phyloP scores from a whole-genome alignment of 768 basidiomycete genomes.

The Calocybe indica region DNA sequence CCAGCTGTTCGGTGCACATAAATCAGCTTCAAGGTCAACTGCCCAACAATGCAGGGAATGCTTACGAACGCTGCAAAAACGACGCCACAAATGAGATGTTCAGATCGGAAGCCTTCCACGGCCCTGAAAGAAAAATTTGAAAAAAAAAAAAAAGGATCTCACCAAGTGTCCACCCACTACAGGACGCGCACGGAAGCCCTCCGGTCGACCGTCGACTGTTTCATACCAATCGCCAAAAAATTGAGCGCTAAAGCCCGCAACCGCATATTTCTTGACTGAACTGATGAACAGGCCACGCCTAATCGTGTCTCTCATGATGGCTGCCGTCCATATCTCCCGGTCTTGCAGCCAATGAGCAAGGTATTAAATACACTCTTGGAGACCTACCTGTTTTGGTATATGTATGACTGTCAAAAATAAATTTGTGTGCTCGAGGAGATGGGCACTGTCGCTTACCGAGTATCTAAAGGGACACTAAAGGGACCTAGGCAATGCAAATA shows the following conservation, averaged over 20 bases:
- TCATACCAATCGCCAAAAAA: conserved; percentile 50
- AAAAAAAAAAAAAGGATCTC: conserved; percentile 9
- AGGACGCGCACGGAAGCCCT: conserved; percentile 50
- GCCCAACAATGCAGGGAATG: too few species aligned
- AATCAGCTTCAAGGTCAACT: too few species aligned
- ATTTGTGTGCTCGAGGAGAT: background rate
- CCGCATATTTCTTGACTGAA: conserved; percentile 42
- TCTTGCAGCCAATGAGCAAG: conserved; percentile 22
- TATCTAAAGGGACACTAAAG: conserved; percentile 44
- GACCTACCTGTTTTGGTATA: conserved; percentile 49
- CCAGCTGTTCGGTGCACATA: too few species aligned
- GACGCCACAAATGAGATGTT: background rate
- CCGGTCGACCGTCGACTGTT: conserved; percentile 38
- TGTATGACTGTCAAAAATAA: conserved; percentile 28
- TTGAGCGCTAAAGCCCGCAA: conserved; percentile 36
- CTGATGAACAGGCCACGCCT: conserved; percentile 46
- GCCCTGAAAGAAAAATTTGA: background rate
- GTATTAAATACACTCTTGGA: background rate
- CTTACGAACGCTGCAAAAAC: too few species aligned
- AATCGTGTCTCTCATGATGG: conserved; percentile 38
- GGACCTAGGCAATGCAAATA: conserved; percentile 19
- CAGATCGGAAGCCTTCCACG: background rate
- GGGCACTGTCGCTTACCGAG: conserved; percentile 23
- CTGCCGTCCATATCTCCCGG: conserved; percentile 57
- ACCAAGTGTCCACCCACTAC: conserved; percentile 55